These are phyloP conservation scores for Zymoseptoria pseudotritici DNA, from an alignment of 2,329 filamentous ascomycete species.

Conservation along the genomic window DNA sequence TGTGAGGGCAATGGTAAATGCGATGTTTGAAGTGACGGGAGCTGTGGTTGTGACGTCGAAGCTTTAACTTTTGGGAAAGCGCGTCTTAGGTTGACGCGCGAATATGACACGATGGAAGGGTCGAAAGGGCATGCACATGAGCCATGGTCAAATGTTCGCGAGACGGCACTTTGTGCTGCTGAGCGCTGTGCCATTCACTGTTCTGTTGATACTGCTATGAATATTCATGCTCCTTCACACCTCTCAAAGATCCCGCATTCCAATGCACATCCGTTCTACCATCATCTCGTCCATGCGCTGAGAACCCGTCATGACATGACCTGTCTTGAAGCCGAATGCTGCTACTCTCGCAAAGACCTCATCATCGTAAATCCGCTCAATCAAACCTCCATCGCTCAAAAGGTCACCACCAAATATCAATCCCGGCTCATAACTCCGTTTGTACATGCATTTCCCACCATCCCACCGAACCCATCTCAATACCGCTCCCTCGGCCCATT, in stretches of 20 bases:
- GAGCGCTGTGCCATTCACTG: background rate
- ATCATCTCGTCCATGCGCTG: background rate
- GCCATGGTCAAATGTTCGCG: too few species aligned
- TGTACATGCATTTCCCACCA: background rate
- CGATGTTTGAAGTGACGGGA: background rate
- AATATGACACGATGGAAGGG: background rate
- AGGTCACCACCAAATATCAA: background rate
- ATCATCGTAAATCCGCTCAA: background rate
- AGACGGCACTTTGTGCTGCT: background rate
- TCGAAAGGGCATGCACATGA: background rate
- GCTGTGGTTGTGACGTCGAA: background rate
- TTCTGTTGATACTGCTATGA: background rate
- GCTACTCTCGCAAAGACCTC: background rate
- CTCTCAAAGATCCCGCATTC: background rate
- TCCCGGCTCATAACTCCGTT: background rate
- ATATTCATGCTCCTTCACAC: background rate
- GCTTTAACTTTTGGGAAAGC: background rate
- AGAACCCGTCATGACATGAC: background rate
- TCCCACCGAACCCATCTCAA: background rate
- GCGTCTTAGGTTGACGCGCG: background rate
- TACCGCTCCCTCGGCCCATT: conserved; percentile 22
- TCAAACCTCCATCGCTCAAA: background rate
- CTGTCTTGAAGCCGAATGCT: background rate
- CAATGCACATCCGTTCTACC: background rate
- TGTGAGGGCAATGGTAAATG: background rate